These are phyloP conservation scores for Amanita pallidorosea DNA, from an alignment of 768 basidiomycete species.

Conservation along the genomic window DNA sequence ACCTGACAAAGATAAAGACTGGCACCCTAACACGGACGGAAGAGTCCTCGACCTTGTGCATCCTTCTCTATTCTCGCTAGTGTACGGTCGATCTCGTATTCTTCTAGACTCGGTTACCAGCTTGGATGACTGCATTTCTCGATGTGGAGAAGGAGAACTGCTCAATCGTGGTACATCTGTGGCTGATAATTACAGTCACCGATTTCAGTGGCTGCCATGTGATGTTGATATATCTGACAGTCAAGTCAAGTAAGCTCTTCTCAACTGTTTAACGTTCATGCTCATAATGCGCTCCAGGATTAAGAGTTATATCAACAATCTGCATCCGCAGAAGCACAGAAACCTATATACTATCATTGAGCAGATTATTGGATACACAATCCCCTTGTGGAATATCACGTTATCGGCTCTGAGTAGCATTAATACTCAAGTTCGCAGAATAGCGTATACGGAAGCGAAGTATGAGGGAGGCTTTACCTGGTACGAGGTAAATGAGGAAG, in stretches of 20 bases:
- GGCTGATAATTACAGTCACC: not conserved
- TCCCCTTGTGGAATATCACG: not conserved
- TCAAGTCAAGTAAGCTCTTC: no score
- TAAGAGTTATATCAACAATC: no score
- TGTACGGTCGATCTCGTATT: not conserved
- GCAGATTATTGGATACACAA: not conserved
- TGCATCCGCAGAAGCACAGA: no score
- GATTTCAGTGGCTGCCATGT: conserved; percentile 4
- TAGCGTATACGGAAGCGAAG: no score
- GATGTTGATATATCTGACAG: not conserved
- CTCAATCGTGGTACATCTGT: no score
- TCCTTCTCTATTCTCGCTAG: conserved; percentile 1
- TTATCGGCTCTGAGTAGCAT: no score
- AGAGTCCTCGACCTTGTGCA: conserved; percentile 4
- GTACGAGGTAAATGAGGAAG: no score
- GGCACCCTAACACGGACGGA: conserved; percentile 2
- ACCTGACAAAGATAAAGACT: not conserved
- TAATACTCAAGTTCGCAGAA: no score
- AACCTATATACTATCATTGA: no score
- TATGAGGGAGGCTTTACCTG: no score
- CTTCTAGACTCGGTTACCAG: not conserved
- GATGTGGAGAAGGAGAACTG: not conserved
- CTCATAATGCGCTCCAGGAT: no score
- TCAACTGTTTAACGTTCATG: no score
- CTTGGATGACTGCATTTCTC: conserved; percentile 1